These are phyloP conservation scores for Lichtheimia corymbifera DNA, from an alignment of 371 early-diverging fungal genomes.

Conservation along the genomic window DNA sequence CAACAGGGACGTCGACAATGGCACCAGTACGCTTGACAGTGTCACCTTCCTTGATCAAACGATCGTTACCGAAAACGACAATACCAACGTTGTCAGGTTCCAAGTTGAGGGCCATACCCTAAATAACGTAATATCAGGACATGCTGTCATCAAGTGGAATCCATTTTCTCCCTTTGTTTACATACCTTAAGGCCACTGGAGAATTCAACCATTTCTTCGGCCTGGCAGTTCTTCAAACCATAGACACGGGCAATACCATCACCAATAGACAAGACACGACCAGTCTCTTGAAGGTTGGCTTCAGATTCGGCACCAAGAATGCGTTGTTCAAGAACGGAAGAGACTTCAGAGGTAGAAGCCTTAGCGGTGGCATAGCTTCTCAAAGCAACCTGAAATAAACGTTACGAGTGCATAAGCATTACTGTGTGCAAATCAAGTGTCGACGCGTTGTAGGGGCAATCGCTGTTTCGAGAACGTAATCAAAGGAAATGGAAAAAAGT, in stretches of 20 bases:
- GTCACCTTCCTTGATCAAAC: constrained; percentile 89
- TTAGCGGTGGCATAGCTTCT: constrained; percentile 58
- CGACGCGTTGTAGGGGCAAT: too few species aligned
- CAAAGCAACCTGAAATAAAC: constrained; percentile 20
- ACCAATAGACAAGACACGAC: constrained; percentile 96
- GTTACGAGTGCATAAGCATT: constrained; percentile 19
- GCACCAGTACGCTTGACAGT: constrained; percentile 96
- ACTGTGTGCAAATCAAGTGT: too few species aligned
- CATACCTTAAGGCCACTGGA: constrained; percentile 89
- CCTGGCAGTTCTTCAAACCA: constrained; percentile 94
- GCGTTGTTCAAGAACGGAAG: constrained; percentile 89
- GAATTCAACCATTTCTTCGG: constrained; percentile 99
- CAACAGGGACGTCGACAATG: constrained; percentile 96
- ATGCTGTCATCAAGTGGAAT: constrained; percentile 85
- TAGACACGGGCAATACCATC: constrained; percentile 98
- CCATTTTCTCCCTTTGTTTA: not conserved
- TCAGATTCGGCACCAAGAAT: constrained; percentile 78
- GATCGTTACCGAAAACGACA: constrained; percentile 98
- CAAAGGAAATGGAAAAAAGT: not conserved
- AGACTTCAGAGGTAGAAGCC: constrained; percentile 79
- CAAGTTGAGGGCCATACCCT: constrained; percentile 98
- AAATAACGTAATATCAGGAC: constrained; percentile 39
- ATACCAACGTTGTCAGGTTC: constrained; percentile 98
- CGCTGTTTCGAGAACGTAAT: too few species aligned
- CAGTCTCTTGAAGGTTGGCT: constrained; percentile 92